Evolutionary conservation across 2,329 filamentous ascomycete genomes (phyloP), one percentile per base, ranked within the genome.

Genomic region (Fusarium brevicatenulatum): DNA sequence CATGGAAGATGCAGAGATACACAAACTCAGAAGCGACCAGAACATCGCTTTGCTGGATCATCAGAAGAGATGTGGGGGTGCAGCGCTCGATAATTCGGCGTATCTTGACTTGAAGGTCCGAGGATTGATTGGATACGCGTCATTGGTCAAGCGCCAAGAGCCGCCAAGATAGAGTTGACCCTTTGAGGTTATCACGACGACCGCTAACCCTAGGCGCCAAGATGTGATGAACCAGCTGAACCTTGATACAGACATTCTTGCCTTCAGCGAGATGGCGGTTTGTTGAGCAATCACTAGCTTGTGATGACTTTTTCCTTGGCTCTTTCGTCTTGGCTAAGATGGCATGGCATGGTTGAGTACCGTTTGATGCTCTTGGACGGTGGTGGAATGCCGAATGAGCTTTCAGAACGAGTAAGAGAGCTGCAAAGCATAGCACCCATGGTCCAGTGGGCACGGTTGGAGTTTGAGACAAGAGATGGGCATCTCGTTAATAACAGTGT

Each of bases 61-160:
- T 50, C 55, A 43, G 44, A 53, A 30, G 42, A 53, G 36, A 44
- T 28, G 50, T 50, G 64, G 70, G 44, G 58, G 18, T 19, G 21
- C 23, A 47, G 44, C 25, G 25, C 39, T 58, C 13, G 28, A 61
- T 52, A 37, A 36, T 43, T 71, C 70, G 54, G 66, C 66, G 54
- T 71, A 46, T 56, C 50, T 63, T 40, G 19, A 39, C 40, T 67
- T 25, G 36, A 44, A 57, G 15, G 32, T 52, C 61, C 54, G 56
- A 58, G n/a, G 23, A 50, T 64, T 32, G 53, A 67, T 73, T 73
- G 66, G 58, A 68, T 46, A 64, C 62, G 70, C 57, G 71, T 73
- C 62, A 73, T 71, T 63, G 25, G 40, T 30, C 62, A 68, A 68
- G 66, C 71, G 74, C 73, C 75, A 76, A 76, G 74, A 68, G 59